Base-by-base conservation (phyloP, 2,329 filamentous ascomycete species). In the Cordyceps tenuipes region DNA sequence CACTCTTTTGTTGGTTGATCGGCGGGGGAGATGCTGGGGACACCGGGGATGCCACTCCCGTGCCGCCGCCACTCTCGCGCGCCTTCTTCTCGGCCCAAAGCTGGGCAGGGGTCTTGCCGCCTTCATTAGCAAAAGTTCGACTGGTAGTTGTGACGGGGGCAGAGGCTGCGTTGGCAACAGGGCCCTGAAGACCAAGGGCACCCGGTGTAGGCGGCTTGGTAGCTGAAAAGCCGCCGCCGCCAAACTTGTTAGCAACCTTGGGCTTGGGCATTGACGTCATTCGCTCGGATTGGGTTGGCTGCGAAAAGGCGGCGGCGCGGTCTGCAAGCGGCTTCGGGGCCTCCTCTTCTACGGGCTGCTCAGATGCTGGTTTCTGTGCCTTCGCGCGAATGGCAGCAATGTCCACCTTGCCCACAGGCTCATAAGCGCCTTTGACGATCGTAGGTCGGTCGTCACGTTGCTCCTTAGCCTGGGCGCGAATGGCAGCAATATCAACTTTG, bases 51-150 rank as follows among this genome's bases (percentile, higher is more conserved):
- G 39, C 39, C 17, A 43, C 72, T 71, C 76, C 58, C 61, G 66
- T 65, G 61, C 66, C 65, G 46, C 77, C 77, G 50, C 82, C 86
- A 56, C 87, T 82, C 71, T 94, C 86, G 62, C 86, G 87, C 43
- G 90, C 93, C 78, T 97, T 97, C 78, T 92, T 96, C 78, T 99
- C 94, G 0, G 93, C 93, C 94, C 94, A 99, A 41, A 96, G 77
- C 73, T 99, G 94, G 34, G 94, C 92, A 7, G 94, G 94, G 5
- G 94, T 97, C 79, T 97, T 99, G 63, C 94, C 94, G 64, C 89
- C 92, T 72, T 95, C 80, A 66, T 97, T 92, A 17, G 94, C 94
- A 77, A 97, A 99, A 0, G 91, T 96, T 68, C 91, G 87, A 75
- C 91, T 95, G 43, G 92, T 91, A 64, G 85, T 82, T 29, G 91